Conservation (phyloP, 1,139 yeast species). For the Pichia sp. region DNA sequence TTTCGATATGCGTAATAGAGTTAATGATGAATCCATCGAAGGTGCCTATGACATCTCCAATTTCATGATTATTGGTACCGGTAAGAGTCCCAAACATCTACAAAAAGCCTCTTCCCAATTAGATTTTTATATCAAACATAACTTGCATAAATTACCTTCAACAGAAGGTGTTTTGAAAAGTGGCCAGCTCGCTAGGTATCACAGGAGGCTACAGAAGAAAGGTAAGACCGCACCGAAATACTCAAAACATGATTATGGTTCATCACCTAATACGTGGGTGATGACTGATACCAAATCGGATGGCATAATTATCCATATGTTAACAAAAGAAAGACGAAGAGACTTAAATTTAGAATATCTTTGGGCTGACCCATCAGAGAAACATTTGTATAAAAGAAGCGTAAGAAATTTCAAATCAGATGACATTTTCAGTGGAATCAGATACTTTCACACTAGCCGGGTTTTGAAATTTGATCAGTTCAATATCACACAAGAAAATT, state of each 20-base stretch:
- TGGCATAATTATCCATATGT: conserved; percentile 59
- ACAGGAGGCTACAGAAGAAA: conserved; percentile 54
- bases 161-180: conserved; percentile 69
- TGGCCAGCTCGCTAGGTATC: conserved; percentile 49
- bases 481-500: conserved; percentile 15
- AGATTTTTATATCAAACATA: conserved; percentile 38
- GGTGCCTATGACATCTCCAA: conserved; percentile 37
- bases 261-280: conserved; percentile 66
- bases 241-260: conserved; percentile 50
- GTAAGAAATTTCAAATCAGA: conserved; percentile 25
- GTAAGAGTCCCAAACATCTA: conserved; percentile 71
- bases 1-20: conserved; percentile 44
- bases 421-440: conserved; percentile 43
- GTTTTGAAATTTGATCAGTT: conserved; percentile 12
- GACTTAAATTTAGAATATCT: conserved; percentile 64
- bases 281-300: conserved; percentile 63
- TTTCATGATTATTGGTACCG: conserved; percentile 64
- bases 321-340: conserved; percentile 61
- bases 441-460: conserved; percentile 33
- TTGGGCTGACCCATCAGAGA: conserved; percentile 41
- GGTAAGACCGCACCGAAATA: conserved; percentile 46
- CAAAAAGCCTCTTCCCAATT: conserved; percentile 63
- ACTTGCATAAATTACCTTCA: conserved; percentile 36
- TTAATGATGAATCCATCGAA: conserved; percentile 36
- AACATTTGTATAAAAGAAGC: conserved; percentile 23